Evolutionary conservation across 2,329 filamentous ascomycete genomes (phyloP), one percentile per base, ranked within the genome.

Genomic region (Eutypella sp.): DNA sequence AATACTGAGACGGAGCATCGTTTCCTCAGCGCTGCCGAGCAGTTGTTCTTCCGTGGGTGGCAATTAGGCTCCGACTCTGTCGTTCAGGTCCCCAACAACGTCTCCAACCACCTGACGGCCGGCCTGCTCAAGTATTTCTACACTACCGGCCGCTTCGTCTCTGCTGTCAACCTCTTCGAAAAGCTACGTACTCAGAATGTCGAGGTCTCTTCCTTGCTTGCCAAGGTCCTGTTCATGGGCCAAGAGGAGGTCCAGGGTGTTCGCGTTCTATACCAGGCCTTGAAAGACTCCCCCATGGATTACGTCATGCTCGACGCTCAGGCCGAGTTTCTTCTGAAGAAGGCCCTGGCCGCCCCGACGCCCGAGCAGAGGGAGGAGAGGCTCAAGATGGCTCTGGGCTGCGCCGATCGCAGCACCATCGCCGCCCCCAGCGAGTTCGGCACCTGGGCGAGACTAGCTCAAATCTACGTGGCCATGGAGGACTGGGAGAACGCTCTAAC

Each of bases 1-100:
- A 97, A 88, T 66, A 97, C 93, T n/a, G 93, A 99, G 67, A 90
- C 89, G 49, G 93, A 99, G 68, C 93, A 99, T 64, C 89, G 89
- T 54, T 99, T 99, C 64, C 74, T 99, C 36, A 87, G 95, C 60
- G 89, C 93, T 18, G 93, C 93, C 10, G 93, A 99, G 69, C 86
- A 87, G 59, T 76, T 99, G 25, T 99, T 99, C 69, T 97, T 97
- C 71, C 82, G 87, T 68, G 89, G 91, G 52, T 95, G 91, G 83
- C 92, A 97, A 68, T 74, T 99, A 20, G 95, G 93, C 45, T 97
- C 93, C 16, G 93, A 99, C 63, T 92, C 92, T 0, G 88, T 96
- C 60, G 95, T 97, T 5, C 93, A 99, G 68, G 92, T 99, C 3
- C 93, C 93, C 3, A 99, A 96, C 60, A 85, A 93, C 47, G 93